Base-by-base conservation (phyloP, 306 rosid species). In the Begonia loranthoides region DNA sequence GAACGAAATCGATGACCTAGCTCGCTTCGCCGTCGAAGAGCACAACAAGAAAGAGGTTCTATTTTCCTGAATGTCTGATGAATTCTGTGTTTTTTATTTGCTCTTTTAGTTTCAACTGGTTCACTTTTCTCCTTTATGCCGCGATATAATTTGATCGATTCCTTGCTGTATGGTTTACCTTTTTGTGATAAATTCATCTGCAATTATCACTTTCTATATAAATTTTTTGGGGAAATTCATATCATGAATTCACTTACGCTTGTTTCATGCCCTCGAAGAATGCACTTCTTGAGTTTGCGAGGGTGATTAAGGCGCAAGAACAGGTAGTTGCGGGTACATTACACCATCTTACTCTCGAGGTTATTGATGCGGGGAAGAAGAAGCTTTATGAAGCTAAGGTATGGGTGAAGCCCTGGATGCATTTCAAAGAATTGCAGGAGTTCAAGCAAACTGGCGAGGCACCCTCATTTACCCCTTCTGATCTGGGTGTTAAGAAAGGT, bases 321-420 rank as follows among this genome's bases (percentile, higher is more conserved):
- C 99, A 76, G 61, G 82, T 86, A 41, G 99, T 90, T 57, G 72
- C 99, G 14, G 99, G 99, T 17, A 76, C 84, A 7, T 0, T 82
- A 66, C 76, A 82, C 70, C 76, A 82, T 73, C 70, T 82, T 48
- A 82, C 92, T 8, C 19, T 90, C 15, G 99, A 86, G 74, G 95
- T 45, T 34, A 19, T 67, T 22, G 94, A 86, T n/a, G 99, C 63
- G 0, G 92, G 81, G 15, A 54, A 70, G 75, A 86, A 75, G 71
- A 82, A 82, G 79, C 54, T 78, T 43, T 90, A 74, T 58, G 83
- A 90, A 54, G 94, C 99, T 24, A 76, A 82, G 85, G 63, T 90
- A 9, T 90, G 99, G 99, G 99, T 82, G 49, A 86, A 86, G 76
- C 78, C 80, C 5, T 90, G 97, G 94, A 0, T 71, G 74, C 72